These are phyloP conservation scores for Umbelopsis vinacea DNA, from an alignment of 192 early-diverging fungal species.

Conservation along the genomic window DNA sequence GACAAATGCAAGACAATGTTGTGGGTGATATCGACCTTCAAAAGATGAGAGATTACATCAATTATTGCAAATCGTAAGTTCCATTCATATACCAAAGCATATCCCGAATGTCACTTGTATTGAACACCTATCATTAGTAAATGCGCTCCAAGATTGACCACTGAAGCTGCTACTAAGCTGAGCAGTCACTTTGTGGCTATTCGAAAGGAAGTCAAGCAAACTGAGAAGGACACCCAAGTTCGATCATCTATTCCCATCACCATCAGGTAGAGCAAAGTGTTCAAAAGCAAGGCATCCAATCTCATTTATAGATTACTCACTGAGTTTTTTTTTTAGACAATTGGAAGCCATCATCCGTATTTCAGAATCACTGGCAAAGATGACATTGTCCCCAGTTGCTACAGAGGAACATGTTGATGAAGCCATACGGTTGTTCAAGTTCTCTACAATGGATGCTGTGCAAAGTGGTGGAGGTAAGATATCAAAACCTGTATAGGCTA, in stretches of 20 bases:
- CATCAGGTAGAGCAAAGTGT: conserved; percentile 63
- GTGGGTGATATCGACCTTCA: conserved; percentile 89
- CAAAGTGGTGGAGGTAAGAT: conserved; percentile 79
- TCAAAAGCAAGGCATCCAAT: background rate
- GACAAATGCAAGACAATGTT: conserved; percentile 62
- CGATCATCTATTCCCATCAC: conserved; percentile 96
- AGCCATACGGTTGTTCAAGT: conserved; percentile 96
- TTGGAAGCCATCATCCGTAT: conserved; percentile 99
- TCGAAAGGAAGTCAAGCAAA: conserved; percentile 78
- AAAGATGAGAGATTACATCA: conserved; percentile 96
- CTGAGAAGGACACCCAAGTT: conserved; percentile 73
- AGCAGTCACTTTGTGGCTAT: conserved; percentile 93
- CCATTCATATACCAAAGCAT: background rate
- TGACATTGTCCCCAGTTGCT: conserved; percentile 83
- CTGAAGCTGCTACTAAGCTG: conserved; percentile 90
- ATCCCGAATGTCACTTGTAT: background rate
- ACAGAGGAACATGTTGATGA: conserved; percentile 93
- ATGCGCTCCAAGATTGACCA: conserved; percentile 91
- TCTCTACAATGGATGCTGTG: conserved; percentile 97
- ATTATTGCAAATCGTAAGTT: conserved; percentile 85
- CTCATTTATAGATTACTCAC: background rate
- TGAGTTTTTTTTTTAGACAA: conserved; percentile 60
- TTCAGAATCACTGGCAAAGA: conserved; percentile 96
- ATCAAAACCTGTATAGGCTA: background rate
- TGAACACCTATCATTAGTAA: conserved; percentile 51